Evolutionary conservation across 306 rosid species (phyloP).

Genomic region (Gillenia trifoliata): DNA sequence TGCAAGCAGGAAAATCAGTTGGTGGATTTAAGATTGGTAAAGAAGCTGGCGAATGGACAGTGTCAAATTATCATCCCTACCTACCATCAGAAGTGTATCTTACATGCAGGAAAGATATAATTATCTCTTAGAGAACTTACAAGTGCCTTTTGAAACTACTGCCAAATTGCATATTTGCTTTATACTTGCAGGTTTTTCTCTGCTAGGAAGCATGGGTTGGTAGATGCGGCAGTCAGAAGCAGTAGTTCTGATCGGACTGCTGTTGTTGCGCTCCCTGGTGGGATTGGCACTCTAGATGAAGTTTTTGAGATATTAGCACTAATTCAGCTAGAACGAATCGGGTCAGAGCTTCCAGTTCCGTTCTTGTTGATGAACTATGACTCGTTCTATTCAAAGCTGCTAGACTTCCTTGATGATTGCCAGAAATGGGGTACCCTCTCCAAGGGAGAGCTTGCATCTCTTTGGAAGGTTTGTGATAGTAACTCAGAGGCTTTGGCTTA

Average conservation of each 20-base stretch:
- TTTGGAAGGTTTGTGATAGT: slow-evolving; percentile 75
- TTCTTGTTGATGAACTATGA: slow-evolving; percentile 84
- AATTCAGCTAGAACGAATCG: slow-evolving; percentile 78
- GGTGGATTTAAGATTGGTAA: slow-evolving; percentile 86
- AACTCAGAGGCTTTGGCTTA: slow-evolving; percentile 75
- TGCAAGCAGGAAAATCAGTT: slow-evolving; percentile 65
- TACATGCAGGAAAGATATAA: slow-evolving; percentile 64
- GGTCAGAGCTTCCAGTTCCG: slow-evolving; percentile 73
- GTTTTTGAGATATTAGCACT: slow-evolving; percentile 72
- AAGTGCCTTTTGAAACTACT: background rate
- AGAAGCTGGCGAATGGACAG: slow-evolving; percentile 84
- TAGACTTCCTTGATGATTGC: slow-evolving; percentile 61
- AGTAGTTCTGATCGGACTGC: slow-evolving; percentile 61
- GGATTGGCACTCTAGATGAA: slow-evolving; percentile 89
- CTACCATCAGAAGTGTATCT: slow-evolving; percentile 69
- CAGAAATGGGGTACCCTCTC: slow-evolving; percentile 72
- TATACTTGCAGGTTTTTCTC: slow-evolving; percentile 73
- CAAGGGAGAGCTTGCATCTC: slow-evolving; percentile 69
- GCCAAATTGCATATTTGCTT: slow-evolving; percentile 14
- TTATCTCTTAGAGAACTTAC: background rate
- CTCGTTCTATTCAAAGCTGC: slow-evolving; percentile 68
- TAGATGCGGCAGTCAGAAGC: slow-evolving; percentile 78
- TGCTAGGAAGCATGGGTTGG: slow-evolving; percentile 94
- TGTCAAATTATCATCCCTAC: slow-evolving; percentile 74
- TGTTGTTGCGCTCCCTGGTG: slow-evolving; percentile 83